Evolutionary conservation across 495 filamentous ascomycete genomes (phyloP).

Genomic region (Hypomontagnella submonticulosa): DNA sequence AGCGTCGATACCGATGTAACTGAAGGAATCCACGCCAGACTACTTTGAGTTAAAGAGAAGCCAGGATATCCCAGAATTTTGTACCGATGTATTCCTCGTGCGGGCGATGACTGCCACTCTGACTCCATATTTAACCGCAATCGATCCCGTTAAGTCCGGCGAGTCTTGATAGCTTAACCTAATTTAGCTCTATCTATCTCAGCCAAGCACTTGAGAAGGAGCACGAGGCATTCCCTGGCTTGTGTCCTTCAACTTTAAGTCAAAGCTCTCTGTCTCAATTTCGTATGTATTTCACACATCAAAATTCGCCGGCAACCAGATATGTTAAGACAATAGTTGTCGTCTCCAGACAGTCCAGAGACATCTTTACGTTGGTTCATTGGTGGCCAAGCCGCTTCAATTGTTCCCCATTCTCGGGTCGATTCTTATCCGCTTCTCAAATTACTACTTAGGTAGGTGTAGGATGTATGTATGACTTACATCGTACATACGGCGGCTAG

Average conservation of each 20-base stretch:
- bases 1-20: slow-evolving; percentile 31
- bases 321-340: slow-evolving; percentile 7
- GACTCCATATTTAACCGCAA: slow-evolving; percentile 43
- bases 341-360: slow-evolving; percentile 21
- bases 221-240: slow-evolving; percentile 16
- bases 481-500: slow-evolving; percentile 3
- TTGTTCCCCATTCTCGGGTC: slow-evolving; percentile 13
- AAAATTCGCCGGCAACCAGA: slow-evolving; percentile 17
- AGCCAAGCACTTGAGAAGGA: slow-evolving; percentile 1
- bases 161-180: slow-evolving; percentile 8
- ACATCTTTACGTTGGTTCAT: slow-evolving; percentile 11
- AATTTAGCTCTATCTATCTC: slow-evolving; percentile 1
- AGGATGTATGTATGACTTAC: neutral
- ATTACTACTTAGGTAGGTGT: neutral
- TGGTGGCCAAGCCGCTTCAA: slow-evolving; percentile 12
- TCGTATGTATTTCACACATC: neutral
- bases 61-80: neutral
- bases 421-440: slow-evolving; percentile 5
- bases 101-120: neutral
- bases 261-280: slow-evolving; percentile 6
- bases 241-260: slow-evolving; percentile 2
- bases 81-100: neutral
- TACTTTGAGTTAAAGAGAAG: slow-evolving; percentile 12
- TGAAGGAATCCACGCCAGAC: slow-evolving; percentile 8
- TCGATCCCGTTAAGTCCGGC: slow-evolving; percentile 37